A percentile compares a stretch with the other conserved stretches of the same genome.
Conservation (phyloP, 306 rosid genomes). For the peach (Prunus persica) region DNA sequence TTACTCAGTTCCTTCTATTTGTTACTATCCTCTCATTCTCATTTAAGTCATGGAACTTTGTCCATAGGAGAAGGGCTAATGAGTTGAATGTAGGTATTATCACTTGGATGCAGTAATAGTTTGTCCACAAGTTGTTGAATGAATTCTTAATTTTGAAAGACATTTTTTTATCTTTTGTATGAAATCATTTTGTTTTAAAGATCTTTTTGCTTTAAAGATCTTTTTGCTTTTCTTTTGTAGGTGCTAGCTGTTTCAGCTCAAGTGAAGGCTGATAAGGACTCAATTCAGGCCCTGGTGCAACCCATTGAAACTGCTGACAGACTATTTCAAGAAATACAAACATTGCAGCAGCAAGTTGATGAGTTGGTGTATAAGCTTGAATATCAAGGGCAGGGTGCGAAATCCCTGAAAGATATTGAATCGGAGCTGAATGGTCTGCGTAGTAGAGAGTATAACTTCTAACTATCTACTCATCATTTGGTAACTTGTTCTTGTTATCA, state of each 20-base stretch:
- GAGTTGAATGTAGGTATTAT: background rate
- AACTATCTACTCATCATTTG: slow-evolving; percentile 4
- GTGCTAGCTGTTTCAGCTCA: slow-evolving; percentile 80
- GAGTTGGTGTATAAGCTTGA: slow-evolving; percentile 70
- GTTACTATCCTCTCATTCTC: no score
- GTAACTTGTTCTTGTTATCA: slow-evolving; percentile 2
- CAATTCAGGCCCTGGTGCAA: slow-evolving; percentile 61
- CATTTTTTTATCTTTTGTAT: background rate
- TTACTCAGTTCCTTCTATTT: no score
- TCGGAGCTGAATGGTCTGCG: slow-evolving; percentile 65
- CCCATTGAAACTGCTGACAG: slow-evolving; percentile 74
- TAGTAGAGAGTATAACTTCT: slow-evolving; percentile 51
- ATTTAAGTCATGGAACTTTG: background rate
- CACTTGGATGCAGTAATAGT: background rate
- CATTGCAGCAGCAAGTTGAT: slow-evolving; percentile 57
- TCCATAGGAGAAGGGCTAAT: background rate
- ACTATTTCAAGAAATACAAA: slow-evolving; percentile 62
- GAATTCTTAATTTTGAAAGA: background rate
- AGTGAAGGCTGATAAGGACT: slow-evolving; percentile 70
- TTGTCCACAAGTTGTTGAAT: background rate
- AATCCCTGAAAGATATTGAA: slow-evolving; percentile 70
- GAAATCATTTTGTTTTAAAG: background rate
- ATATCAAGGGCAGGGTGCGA: slow-evolving; percentile 63
- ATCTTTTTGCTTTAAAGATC: background rate
- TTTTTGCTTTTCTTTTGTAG: slow-evolving; percentile 35